Conservation (phyloP, 306 rosid species). For the Urtica urens region DNA sequence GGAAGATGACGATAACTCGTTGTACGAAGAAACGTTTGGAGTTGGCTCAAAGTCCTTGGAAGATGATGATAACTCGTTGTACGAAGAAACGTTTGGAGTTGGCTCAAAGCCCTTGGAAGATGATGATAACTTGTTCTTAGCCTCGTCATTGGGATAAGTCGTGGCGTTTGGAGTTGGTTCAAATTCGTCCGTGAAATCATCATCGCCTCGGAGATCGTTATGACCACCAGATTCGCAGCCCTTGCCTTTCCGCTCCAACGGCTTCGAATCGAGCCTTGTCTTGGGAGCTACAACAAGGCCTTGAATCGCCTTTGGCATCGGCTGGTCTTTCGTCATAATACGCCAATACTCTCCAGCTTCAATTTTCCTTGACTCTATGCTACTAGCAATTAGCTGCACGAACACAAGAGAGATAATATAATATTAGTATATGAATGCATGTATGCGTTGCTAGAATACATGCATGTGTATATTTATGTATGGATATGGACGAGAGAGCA, state of each 20-base stretch:
- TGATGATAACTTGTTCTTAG: too few relatives aligned
- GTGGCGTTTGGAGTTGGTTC: slow-evolving; percentile 5
- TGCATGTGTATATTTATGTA: too few relatives aligned
- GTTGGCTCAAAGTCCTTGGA: slow-evolving; percentile 5
- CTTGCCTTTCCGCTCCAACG: not conserved
- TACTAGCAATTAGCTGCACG: slow-evolving; percentile 7
- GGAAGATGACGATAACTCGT: not conserved
- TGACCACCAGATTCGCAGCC: not conserved
- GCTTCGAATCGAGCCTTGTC: not conserved
- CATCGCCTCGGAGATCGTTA: too few relatives aligned
- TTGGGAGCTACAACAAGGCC: slow-evolving; percentile 7
- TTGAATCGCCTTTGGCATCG: slow-evolving; percentile 17
- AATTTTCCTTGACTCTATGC: slow-evolving; percentile 13
- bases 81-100: not conserved
- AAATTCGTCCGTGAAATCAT: not conserved
- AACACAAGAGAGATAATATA: too few relatives aligned
- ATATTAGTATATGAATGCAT: too few relatives aligned
- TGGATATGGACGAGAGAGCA: too few relatives aligned
- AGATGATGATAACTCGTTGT: too few relatives aligned
- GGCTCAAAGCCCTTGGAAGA: not conserved
- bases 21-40: not conserved
- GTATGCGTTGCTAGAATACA: too few relatives aligned
- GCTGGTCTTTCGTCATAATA: slow-evolving; percentile 7
- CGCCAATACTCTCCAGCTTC: slow-evolving; percentile 11
- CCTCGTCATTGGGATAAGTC: not conserved